Percentiles rank a stretch among this genome's conserved stretches.
Conservation (phyloP, 2,329 filamentous ascomycete species). For the Hortaea werneckii region DNA sequence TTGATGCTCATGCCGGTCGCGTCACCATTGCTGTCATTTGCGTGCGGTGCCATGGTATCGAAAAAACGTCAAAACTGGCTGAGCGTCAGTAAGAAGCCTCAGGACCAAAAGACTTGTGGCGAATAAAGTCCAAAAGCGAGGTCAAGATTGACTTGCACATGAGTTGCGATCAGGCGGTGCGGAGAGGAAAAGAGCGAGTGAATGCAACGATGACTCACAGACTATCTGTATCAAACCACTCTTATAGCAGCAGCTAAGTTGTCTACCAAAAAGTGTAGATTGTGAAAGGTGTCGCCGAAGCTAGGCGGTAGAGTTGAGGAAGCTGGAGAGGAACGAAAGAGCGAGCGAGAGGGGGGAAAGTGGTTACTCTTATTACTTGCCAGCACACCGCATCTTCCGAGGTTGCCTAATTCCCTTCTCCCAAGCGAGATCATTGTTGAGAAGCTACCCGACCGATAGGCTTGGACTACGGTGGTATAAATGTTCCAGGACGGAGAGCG, state of each 20-base stretch:
- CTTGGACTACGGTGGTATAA: not conserved
- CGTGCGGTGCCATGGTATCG: constrained; percentile 86
- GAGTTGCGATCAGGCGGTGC: too few species aligned
- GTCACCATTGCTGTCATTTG: constrained; percentile 52
- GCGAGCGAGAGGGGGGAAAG: not conserved
- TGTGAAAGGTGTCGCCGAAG: too few species aligned
- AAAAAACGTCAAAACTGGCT: not conserved
- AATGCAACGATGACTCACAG: too few species aligned
- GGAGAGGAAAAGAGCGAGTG: too few species aligned
- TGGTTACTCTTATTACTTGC: not conserved
- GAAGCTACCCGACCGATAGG: not conserved
- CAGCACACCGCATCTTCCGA: not conserved
- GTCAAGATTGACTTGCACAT: too few species aligned
- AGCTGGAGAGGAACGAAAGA: not conserved
- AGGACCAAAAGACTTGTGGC: not conserved
- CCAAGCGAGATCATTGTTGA: not conserved
- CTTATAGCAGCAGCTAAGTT: too few species aligned
- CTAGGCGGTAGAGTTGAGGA: not conserved
- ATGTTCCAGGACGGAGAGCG: not conserved
- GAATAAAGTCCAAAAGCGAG: too few species aligned
- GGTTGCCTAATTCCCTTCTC: not conserved
- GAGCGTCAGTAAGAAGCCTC: not conserved
- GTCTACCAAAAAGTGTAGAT: too few species aligned
- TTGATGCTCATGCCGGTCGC: constrained; percentile 37
- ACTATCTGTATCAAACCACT: too few species aligned